A percentile compares a stretch with the other conserved stretches of the same genome.
These are phyloP conservation scores for Pinus taeda DNA, from an alignment of 75 land plant genomes.

Conservation along the genomic window DNA sequence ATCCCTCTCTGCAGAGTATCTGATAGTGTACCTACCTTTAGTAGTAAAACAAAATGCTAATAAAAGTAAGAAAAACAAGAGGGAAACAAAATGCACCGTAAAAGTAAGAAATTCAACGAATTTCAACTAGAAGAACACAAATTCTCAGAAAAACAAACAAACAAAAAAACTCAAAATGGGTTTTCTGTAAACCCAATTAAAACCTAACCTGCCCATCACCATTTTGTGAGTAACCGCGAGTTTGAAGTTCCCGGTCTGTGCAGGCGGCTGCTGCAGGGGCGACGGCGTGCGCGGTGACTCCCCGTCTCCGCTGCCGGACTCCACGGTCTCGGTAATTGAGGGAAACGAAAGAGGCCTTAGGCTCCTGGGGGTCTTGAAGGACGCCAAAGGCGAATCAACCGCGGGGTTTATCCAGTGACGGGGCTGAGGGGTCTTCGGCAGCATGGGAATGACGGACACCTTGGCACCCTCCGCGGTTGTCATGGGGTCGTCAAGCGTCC, in stretches of 20 bases:
- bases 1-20: too few relatives aligned
- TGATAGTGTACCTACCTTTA: too few relatives aligned
- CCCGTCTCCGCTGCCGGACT: constrained; percentile 4
- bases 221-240: constrained; percentile 21
- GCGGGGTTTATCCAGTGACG: constrained; percentile 38
- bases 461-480: constrained; percentile 11
- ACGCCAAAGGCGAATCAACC: constrained; percentile 28
- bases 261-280: constrained; percentile 22
- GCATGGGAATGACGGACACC: constrained; percentile 27
- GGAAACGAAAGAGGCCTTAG: not conserved
- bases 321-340: not conserved
- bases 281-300: constrained; percentile 34
- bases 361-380: constrained; percentile 32
- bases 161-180: too few relatives aligned
- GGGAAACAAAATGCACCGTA: too few relatives aligned
- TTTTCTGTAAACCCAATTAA: not conserved
- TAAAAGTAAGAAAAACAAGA: too few relatives aligned
- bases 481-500: constrained; percentile 24
- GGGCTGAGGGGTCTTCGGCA: constrained; percentile 36
- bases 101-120: too few relatives aligned
- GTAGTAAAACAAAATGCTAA: too few relatives aligned
- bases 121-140: too few relatives aligned
- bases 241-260: not conserved
- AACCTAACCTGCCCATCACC: constrained; percentile 29
- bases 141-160: too few relatives aligned